Base-by-base conservation (phyloP, 805 yeast species). In the Kluyveromyces nonfermentans region DNA sequence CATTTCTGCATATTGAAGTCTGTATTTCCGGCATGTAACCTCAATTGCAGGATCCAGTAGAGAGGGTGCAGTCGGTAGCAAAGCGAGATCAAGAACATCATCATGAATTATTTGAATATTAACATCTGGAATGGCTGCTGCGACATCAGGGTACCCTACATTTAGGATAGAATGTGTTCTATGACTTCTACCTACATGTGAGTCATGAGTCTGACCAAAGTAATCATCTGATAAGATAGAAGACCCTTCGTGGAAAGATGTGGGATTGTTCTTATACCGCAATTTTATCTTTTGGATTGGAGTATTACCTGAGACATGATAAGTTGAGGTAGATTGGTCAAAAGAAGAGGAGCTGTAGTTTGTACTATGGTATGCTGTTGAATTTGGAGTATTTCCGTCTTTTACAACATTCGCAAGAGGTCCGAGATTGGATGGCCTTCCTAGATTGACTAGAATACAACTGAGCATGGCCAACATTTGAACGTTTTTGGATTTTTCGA, bases 381-480 rank as follows among this genome's bases (percentile, higher is more conserved):
- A 25, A 21, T 36, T 43, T 5, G 5, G 3, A n/a, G 16, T 31
- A 14, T 38, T 20, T 14, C 15, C 41, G 7, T 25, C 12, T 25
- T 25, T 4, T 25, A 6, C 30, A 25, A 14, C 12, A 14, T 25
- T 25, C 7, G 4, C 12, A 25, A 25, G 30, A 25, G 9, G 14
- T 25, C 12, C 12, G 30, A 14, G 14, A 25, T 4, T 25, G 14
- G 30, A 21, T 1, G 38, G 38, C 18, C 18, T 34, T 1, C 45
- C 37, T 17, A 40, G 48, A 14, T 17, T 39, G 25, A 36, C 44
- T 3, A 85, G 63, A 4, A 86, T 71, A 62, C 95, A 85, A 3
- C 90, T 76, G 50, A 88, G 62, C 87, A 85, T 84, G 1, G 95
- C 96, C 19, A 89, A 66, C 95, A 90, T 86, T 60, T 90, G 97